These are phyloP conservation scores for Scheffersomyces quercinus DNA, from an alignment of 1,139 yeast genomes.

Conservation along the genomic window DNA sequence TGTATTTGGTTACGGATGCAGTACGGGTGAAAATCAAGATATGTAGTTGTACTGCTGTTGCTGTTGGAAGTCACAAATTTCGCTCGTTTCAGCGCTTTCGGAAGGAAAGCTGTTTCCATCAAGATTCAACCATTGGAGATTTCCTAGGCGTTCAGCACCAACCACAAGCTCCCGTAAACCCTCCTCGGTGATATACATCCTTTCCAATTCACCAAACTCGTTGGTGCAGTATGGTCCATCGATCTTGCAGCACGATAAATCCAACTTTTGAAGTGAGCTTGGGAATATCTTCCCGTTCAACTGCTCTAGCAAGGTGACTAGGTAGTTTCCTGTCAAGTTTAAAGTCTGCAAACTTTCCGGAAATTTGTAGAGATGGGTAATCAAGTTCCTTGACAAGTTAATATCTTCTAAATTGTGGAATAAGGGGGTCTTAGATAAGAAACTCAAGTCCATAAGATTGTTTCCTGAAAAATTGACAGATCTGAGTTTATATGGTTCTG, in stretches of 20 bases:
- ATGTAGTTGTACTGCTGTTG: too few relatives aligned
- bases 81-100: too few relatives aligned
- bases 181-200: too few relatives aligned
- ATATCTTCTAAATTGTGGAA: slow-evolving; percentile 16
- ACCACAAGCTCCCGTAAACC: too few relatives aligned
- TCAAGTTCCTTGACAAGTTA: slow-evolving; percentile 25
- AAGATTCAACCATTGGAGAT: too few relatives aligned
- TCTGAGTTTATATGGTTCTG: slow-evolving; percentile 1
- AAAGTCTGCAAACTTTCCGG: slow-evolving; percentile 14
- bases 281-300: slow-evolving; percentile 14
- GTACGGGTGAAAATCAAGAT: too few relatives aligned
- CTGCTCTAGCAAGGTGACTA: slow-evolving; percentile 9
- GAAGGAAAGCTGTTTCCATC: too few relatives aligned
- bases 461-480: slow-evolving; percentile 22
- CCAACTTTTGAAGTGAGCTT: slow-evolving; percentile 11
- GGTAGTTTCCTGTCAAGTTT: slow-evolving; percentile 23
- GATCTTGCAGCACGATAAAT: slow-evolving; percentile 18
- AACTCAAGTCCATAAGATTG: slow-evolving; percentile 12
- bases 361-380: slow-evolving; percentile 15
- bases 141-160: too few relatives aligned
- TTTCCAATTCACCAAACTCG: too few relatives aligned
- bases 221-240: neutral
- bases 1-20: too few relatives aligned
- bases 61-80: too few relatives aligned
- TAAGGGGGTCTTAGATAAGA: slow-evolving; percentile 3